Percentiles rank a stretch among this genome's conserved stretches.
Evolutionary conservation across 2,329 filamentous ascomycete genomes (phyloP).

Genomic region (Juglanconis oblonga): DNA sequence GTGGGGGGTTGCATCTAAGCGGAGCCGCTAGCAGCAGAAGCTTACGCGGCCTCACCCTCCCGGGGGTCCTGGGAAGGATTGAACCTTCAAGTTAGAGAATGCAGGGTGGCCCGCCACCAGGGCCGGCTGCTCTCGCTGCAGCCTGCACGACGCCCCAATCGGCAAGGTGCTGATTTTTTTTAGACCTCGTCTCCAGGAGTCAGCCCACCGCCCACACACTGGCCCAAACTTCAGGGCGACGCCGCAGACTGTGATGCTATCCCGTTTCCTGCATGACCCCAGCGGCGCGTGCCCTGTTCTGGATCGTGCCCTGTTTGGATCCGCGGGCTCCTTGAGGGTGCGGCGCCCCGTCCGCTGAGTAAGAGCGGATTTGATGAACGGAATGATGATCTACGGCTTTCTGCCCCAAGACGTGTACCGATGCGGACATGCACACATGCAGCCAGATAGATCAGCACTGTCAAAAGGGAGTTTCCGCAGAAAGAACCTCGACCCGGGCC

Average conservation of each 20-base stretch:
- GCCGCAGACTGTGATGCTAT: too few relatives aligned
- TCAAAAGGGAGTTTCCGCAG: not conserved
- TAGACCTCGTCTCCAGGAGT: too few relatives aligned
- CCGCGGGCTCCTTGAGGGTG: too few relatives aligned
- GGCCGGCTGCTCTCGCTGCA: too few relatives aligned
- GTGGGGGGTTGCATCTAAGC: slow-evolving; percentile 12
- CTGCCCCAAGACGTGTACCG: not conserved
- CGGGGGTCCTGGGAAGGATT: slow-evolving; percentile 1
- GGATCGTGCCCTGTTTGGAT: too few relatives aligned
- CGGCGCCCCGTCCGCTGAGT: not conserved
- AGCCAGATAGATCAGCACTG: not conserved
- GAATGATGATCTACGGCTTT: not conserved
- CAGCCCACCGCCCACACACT: too few relatives aligned
- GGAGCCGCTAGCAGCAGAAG: slow-evolving; percentile 18
- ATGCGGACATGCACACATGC: not conserved
- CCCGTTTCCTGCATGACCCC: too few relatives aligned
- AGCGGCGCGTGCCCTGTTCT: too few relatives aligned
- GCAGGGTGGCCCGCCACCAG: too few relatives aligned
- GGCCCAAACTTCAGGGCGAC: too few relatives aligned
- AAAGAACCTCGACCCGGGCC: not conserved
- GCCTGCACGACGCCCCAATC: too few relatives aligned
- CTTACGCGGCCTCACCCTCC: slow-evolving; percentile 18
- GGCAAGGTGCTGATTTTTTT: too few relatives aligned
- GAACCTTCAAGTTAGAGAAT: not conserved
- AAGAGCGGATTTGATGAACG: not conserved